Percentiles rank a stretch among this genome's conserved stretches.
These are phyloP conservation scores for Psidium guajava DNA, from an alignment of 345 rosid genomes.

Conservation along the genomic window DNA sequence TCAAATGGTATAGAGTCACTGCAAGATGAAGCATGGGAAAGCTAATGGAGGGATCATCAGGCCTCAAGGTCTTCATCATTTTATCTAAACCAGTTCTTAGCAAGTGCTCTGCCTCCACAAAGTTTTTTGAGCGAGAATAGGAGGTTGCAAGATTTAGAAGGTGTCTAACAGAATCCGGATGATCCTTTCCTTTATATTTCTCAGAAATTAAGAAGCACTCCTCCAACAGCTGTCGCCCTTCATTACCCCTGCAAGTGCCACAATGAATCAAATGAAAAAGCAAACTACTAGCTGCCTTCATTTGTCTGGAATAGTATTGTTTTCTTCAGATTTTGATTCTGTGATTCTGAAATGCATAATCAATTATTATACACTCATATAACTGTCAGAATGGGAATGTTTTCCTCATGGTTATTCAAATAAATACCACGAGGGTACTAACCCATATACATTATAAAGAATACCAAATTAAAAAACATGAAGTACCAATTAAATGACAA, in stretches of 20 bases:
- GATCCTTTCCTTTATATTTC: conserved; percentile 50
- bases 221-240: conserved; percentile 76
- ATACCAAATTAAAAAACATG: neutral
- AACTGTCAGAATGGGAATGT: neutral
- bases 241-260: conserved; percentile 39
- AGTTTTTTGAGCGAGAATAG: conserved; percentile 50
- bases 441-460: neutral
- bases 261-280: neutral
- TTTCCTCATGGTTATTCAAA: neutral
- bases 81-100: conserved; percentile 61
- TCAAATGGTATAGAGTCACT: conserved; percentile 56
- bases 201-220: conserved; percentile 69
- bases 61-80: conserved; percentile 30
- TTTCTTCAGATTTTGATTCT: neutral
- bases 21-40: conserved; percentile 77
- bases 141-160: conserved; percentile 76
- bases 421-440: neutral
- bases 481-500: neutral
- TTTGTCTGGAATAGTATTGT: no score
- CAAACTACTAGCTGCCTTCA: neutral
- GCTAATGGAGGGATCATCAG: conserved; percentile 62
- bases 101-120: conserved; percentile 67
- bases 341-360: neutral
- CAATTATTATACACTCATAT: neutral
- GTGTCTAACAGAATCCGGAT: conserved; percentile 62